phyloP scores from a whole-genome alignment of 2,329 filamentous ascomycete genomes.

The Aureobasidium sp. region DNA sequence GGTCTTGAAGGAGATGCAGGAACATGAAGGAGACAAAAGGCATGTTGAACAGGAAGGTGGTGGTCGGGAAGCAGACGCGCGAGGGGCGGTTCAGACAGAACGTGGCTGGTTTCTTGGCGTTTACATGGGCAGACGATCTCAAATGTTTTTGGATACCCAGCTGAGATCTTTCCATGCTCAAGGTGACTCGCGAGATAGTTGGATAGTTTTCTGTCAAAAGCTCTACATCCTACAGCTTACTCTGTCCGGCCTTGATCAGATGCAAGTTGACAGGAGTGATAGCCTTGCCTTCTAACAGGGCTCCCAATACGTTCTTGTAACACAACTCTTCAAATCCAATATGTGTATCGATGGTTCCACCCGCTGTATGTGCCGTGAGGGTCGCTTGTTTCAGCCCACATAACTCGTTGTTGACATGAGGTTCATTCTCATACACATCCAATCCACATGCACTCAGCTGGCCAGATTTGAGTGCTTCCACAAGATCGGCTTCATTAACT shows the following conservation, averaged over 20 bases:
- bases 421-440: slow-evolving; percentile 52
- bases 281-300: not conserved
- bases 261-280: slow-evolving; percentile 7
- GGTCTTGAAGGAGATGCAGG: no score
- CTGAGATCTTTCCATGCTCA: no score
- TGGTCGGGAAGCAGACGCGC: no score
- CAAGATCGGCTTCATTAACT: slow-evolving; percentile 56
- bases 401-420: slow-evolving; percentile 40
- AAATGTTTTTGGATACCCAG: no score
- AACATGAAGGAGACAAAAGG: no score
- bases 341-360: slow-evolving; percentile 29
- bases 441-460: slow-evolving; percentile 46
- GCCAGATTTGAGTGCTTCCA: slow-evolving; percentile 47
- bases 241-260: slow-evolving; percentile 4
- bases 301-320: slow-evolving; percentile 27
- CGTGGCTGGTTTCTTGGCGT: no score
- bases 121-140: no score
- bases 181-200: no score
- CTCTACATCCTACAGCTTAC: not conserved
- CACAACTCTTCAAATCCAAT: slow-evolving; percentile 33
- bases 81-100: no score
- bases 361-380: slow-evolving; percentile 30
- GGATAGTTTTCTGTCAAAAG: no score
- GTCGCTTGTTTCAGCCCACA: slow-evolving; percentile 33
- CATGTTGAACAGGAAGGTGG: no score